These are phyloP conservation scores for Heteromeles arbutifolia DNA, from an alignment of 306 rosid species.

Conservation along the genomic window DNA sequence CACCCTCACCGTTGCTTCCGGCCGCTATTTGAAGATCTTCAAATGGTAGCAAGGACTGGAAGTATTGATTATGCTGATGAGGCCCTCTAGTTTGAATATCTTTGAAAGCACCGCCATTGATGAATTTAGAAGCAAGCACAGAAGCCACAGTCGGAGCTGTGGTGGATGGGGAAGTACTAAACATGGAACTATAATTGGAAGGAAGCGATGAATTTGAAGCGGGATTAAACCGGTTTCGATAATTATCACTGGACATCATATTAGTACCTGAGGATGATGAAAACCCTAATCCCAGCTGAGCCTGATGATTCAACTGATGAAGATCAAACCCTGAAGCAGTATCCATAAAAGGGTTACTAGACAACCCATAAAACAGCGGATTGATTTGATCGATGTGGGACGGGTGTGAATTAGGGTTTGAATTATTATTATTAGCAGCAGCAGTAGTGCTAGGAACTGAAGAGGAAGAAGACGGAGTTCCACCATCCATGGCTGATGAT, in stretches of 20 bases:
- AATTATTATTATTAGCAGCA: conserved; percentile 7
- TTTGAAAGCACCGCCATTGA: conserved; percentile 34
- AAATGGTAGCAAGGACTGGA: conserved; percentile 37
- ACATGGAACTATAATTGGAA: conserved; percentile 45
- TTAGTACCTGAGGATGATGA: conserved; percentile 1
- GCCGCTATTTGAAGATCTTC: conserved; percentile 34
- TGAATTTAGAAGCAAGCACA: conserved; percentile 48
- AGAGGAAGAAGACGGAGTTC: conserved; percentile 31
- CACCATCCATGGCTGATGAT: conserved; percentile 15
- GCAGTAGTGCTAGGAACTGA: conserved; percentile 1
- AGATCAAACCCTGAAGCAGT: conserved; percentile 42
- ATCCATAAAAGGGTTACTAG: conserved; percentile 25
- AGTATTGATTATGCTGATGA: conserved; percentile 8
- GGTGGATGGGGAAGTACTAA: conserved; percentile 25
- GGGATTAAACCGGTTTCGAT: conserved; percentile 32
- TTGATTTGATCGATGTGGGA: conserved; percentile 39
- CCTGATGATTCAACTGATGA: conserved; percentile 27
- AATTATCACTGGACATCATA: conserved; percentile 12
- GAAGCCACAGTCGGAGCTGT: conserved; percentile 51
- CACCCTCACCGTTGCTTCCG: conserved; percentile 7
- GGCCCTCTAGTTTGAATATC: conserved; percentile 16
- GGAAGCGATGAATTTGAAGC: conserved; percentile 20
- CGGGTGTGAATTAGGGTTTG: conserved; percentile 32
- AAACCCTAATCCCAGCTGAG: conserved; percentile 47
- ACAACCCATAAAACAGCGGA: conserved; percentile 53